Conservation (phyloP, 768 basidiomycete genomes). For the Leccinum olivaceopallidum region DNA sequence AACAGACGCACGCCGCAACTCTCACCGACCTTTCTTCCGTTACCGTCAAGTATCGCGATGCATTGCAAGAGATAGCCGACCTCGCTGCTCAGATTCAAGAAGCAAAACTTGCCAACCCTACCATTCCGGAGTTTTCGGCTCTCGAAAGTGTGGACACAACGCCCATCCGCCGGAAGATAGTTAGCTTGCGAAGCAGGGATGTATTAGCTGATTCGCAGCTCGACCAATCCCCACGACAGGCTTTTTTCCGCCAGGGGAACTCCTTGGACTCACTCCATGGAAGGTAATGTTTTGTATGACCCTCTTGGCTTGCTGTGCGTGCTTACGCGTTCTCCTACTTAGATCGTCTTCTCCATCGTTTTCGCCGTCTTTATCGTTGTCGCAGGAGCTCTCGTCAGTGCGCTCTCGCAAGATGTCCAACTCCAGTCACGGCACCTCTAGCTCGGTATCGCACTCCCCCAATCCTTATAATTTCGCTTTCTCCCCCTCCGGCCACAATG, state of each 20-base stretch:
- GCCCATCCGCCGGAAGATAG: slow-evolving; percentile 53
- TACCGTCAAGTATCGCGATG: slow-evolving; percentile 82
- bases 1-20: slow-evolving; percentile 79
- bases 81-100: slow-evolving; percentile 91
- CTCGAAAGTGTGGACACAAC: slow-evolving; percentile 45
- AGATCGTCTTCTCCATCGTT: slow-evolving; percentile 93
- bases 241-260: slow-evolving; percentile 88
- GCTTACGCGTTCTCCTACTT: slow-evolving; percentile 18
- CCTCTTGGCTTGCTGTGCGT: neutral
- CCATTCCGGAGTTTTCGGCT: slow-evolving; percentile 41
- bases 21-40: slow-evolving; percentile 78
- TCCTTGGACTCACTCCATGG: slow-evolving; percentile 86
- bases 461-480: slow-evolving; percentile 60
- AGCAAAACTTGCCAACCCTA: slow-evolving; percentile 62
- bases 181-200: slow-evolving; percentile 51
- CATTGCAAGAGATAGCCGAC: slow-evolving; percentile 90
- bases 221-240: slow-evolving; percentile 58
- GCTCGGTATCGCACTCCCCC: slow-evolving; percentile 61
- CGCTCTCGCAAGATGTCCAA: slow-evolving; percentile 82
- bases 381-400: slow-evolving; percentile 93
- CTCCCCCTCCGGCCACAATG: slow-evolving; percentile 45
- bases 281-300: slow-evolving; percentile 51
- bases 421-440: slow-evolving; percentile 74
- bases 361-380: slow-evolving; percentile 94
- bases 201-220: slow-evolving; percentile 42